These are phyloP conservation scores for Ophiostoma perfectum DNA, from an alignment of 2,329 filamentous ascomycete genomes.

Conservation along the genomic window DNA sequence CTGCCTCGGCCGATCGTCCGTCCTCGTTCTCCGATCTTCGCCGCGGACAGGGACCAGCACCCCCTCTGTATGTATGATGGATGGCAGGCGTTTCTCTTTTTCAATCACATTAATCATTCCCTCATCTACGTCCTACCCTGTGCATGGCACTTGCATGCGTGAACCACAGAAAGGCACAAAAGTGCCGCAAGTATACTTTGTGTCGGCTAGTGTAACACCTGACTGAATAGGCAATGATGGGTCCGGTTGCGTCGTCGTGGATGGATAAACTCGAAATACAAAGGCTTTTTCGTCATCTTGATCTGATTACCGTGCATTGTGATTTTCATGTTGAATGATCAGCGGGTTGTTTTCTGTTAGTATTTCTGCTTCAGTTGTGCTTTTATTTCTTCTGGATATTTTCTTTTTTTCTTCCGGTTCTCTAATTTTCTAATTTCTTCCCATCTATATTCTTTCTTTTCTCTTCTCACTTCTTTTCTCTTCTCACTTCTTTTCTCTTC, in stretches of 20 bases:
- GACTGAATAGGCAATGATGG: not conserved
- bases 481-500: not conserved
- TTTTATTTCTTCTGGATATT: not conserved
- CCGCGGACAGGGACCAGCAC: not conserved
- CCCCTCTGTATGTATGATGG: conserved; percentile 28
- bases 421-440: not conserved
- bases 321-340: not conserved
- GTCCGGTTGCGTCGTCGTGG: not conserved
- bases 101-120: conserved; percentile 10
- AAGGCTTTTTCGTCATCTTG: not conserved
- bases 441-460: not conserved
- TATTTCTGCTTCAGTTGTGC: not conserved
- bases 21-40: conserved; percentile 8
- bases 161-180: not conserved
- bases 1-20: not conserved
- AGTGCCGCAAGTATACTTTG: conserved; percentile 12
- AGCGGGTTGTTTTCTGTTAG: not conserved
- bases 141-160: not conserved
- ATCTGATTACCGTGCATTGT: conserved; percentile 13
- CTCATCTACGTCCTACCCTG: not conserved
- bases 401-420: not conserved
- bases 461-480: not conserved
- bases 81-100: conserved; percentile 26
- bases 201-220: not conserved
- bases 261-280: conserved; percentile 7